Evolutionary conservation across 1,139 yeast species (phyloP), one percentile per base, ranked within the genome.

Genomic region (Geotrichum bryndzae): DNA sequence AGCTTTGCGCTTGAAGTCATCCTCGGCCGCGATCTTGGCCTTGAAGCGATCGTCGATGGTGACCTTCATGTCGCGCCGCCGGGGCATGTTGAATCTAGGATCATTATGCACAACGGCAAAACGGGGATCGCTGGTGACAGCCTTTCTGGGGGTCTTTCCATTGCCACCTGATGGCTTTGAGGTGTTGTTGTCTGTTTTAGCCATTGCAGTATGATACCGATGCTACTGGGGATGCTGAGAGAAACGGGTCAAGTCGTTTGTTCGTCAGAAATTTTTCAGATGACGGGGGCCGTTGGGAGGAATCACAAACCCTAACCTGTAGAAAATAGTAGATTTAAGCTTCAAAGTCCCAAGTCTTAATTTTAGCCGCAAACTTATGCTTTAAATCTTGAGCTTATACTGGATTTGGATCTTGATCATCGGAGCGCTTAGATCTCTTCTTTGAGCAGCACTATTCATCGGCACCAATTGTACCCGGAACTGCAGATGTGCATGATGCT

Each of bases 31-130:
- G 31, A 79, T 68, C 51, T 74, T 76, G 68, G 84, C 84, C 67
- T 86, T 84, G 75, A 94, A 94, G 74, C 99, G 84, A 63, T 85
- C 88, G 76, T 94, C 99, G 53, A 95, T 82, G 68, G 88, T 85
- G 53, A 90, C 88, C 73, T 87, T 88, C 66, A 86, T 77, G 65
- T 87, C 85, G 68, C 85, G 85, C 72, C 82, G 81, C 68, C 82
- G 86, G 3, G 97, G 94, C 53, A 84, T 76, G 66, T 84, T 86
- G 77, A 94, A 94, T 67, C 97, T 81, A 2, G 99, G 98, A 74
- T 95, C 99, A 67, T 82, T 84, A 69, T 88, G 91, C 5, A 92
- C 88, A 4, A 86, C 79, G 25, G 88, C 77, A 75, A 94, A 94
- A 72, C 99, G 83, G 22, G 86, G 82, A 75, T 91, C 97, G 2